These are phyloP conservation scores for Pezicula neosporulosa DNA, from an alignment of 2,329 filamentous ascomycete species.

Conservation along the genomic window DNA sequence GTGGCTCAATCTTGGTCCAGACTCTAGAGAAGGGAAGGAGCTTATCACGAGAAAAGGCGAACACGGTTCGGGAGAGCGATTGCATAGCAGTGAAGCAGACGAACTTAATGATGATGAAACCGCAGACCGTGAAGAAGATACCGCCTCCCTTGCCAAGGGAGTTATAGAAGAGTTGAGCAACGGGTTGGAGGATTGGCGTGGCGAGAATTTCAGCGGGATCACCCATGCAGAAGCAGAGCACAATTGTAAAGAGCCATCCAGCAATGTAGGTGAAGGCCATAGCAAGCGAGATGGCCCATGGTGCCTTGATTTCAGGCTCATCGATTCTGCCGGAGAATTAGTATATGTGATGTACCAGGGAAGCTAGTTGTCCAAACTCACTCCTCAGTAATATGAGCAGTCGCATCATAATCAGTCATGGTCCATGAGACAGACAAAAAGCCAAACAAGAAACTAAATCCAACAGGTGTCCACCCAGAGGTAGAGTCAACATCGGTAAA, in stretches of 20 bases:
- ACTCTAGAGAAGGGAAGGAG: slow-evolving; percentile 42
- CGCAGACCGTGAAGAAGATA: slow-evolving; percentile 52
- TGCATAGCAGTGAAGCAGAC: slow-evolving; percentile 56
- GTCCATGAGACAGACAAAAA: slow-evolving; percentile 58
- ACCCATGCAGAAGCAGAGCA: slow-evolving; percentile 55
- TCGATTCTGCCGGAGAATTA: slow-evolving; percentile 35
- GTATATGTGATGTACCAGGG: not conserved
- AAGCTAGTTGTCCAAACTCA: slow-evolving; percentile 4
- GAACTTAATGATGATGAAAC: slow-evolving; percentile 55
- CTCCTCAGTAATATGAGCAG: slow-evolving; percentile 48
- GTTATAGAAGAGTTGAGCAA: slow-evolving; percentile 56
- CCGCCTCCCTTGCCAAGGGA: slow-evolving; percentile 49
- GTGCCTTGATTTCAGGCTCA: slow-evolving; percentile 46
- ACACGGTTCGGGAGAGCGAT: slow-evolving; percentile 48
- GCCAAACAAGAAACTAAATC: slow-evolving; percentile 57
- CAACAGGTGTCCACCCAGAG: slow-evolving; percentile 50
- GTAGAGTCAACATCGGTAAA: slow-evolving; percentile 49
- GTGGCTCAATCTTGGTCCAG: slow-evolving; percentile 45
- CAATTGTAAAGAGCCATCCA: slow-evolving; percentile 56
- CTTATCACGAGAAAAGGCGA: slow-evolving; percentile 51
- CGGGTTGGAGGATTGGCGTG: slow-evolving; percentile 46
- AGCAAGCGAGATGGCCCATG: slow-evolving; percentile 53
- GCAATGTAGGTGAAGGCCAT: slow-evolving; percentile 52
- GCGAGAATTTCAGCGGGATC: slow-evolving; percentile 43
- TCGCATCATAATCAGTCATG: slow-evolving; percentile 53